Evolutionary conservation across 305 asterid species (phyloP), one percentile per base, ranked within the genome.

Genomic region (Fraxinus dipetala): DNA sequence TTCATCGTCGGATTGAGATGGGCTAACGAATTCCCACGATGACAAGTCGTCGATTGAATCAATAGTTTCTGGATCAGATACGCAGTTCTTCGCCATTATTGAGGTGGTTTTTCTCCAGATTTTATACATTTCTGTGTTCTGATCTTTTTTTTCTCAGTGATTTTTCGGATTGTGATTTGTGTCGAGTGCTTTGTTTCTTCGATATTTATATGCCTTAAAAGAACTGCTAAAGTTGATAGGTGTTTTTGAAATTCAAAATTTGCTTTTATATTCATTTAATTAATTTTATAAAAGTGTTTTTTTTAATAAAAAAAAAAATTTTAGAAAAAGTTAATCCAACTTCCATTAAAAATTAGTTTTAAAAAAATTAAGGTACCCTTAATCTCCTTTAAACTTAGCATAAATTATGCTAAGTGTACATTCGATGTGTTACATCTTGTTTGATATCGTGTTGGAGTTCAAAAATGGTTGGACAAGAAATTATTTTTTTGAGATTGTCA

Each of bases 11-110:
- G 80, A 88, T 9, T 87, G 86, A 5, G 88, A 74, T 3, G 86
- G 85, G 81, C 78, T 72, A 81, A 90, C 79, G 82, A 90, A 48
- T 80, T 87, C 93, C 93, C 93, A 90, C 0, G 85, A 54, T 35
- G 90, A 77, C 45, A 90, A 80, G 26, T 86, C 88, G 16, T 79
- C 81, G 40, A 30, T 5, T 28, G 75, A 69, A 13, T 69, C 22
- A 1, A 30, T 14, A 1, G 73, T 22, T 43, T 59, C 72, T 48
- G 79, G 2, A 38, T 22, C 74, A 13, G 84, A 83, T 74, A 82
- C 35, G 72, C 32, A 59, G 2, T 80, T 85, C 79, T 80, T 77
- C 72, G 79, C 31, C 48, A 78, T 5, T 59, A 32, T 59, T 36
- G 51, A 35, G 7, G 75, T 20, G 32, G 80, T 6, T 80, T 81